Base-by-base conservation (phyloP, 805 yeast species). In the Priceomyces carsonii region DNA sequence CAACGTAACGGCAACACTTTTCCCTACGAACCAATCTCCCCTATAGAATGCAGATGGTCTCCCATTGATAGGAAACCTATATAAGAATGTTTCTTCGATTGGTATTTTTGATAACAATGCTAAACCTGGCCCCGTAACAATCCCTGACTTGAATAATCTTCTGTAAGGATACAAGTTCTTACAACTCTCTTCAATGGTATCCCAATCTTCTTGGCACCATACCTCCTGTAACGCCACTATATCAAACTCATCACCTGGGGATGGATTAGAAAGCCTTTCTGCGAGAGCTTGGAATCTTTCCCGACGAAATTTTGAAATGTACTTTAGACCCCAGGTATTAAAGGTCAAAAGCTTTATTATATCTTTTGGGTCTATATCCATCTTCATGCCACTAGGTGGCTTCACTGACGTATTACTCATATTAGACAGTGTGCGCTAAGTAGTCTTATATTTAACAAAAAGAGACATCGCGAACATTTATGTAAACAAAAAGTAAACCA, bases 21-120 rank as follows among this genome's bases (percentile, higher is more conserved):
- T 93, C 6, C 99, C 99, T 15, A 93, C 99, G 47, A 77, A 87
- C 96, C 97, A 93, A 57, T 93, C 99, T 23, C 99, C 99, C 39
- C 98, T 68, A 66, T 78, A 83, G 44, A 93, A 82, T 0, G 99
- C 99, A 26, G 88, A 79, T 2, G 98, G 95, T 33, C 96, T 69
- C 2, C 99, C 99, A 57, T 91, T 93, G 42, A 93, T 77, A 0
- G 97, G 95, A 53, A 87, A 93, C 14, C 95, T 66, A 53, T 85
- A 84, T 30, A 93, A 59, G 53, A 84, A 85, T 0, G 96, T 79
- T 10, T 80, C 76, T 32, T 73, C 82, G 23, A 93, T 88, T 3
- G 97, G 96, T 43, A 85, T 75, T 45, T 85, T 80, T 10, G 96
- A 87, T 29, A 93, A 57, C 6, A 93, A 69, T 1, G 88, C 95